A percentile compares a stretch with the other conserved stretches of the same genome.
Conservation (phyloP, 2,329 filamentous ascomycete genomes). For the Xylaria sp. region DNA sequence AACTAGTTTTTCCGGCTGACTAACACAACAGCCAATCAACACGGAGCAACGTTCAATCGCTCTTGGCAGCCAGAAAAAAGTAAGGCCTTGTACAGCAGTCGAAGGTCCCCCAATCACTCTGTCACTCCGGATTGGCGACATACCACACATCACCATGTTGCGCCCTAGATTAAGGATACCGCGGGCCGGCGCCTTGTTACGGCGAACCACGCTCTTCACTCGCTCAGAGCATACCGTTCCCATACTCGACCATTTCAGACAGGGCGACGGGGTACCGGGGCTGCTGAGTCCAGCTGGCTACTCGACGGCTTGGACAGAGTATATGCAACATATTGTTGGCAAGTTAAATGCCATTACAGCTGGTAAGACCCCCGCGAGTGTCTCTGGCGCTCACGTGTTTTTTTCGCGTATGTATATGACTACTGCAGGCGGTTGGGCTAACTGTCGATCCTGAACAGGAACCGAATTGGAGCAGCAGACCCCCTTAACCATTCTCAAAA, state of each 20-base stretch:
- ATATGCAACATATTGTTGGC: conserved; percentile 75
- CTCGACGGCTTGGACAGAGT: conserved; percentile 79
- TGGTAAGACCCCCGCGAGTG: conserved; percentile 58
- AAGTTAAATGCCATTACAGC: conserved; percentile 76
- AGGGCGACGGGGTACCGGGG: conserved; percentile 62
- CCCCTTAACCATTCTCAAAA: conserved; percentile 71
- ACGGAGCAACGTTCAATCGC: conserved; percentile 15
- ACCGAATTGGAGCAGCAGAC: conserved; percentile 66
- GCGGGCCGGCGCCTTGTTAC: conserved; percentile 47
- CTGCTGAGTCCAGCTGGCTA: conserved; percentile 74
- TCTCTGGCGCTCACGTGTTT: not conserved
- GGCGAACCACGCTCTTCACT: conserved; percentile 40
- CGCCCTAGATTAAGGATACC: conserved; percentile 61
- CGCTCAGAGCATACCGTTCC: conserved; percentile 56
- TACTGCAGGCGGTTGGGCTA: not conserved
- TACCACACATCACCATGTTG: conserved; percentile 51
- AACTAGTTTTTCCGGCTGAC: conserved; percentile 36
- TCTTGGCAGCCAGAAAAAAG: conserved; percentile 34
- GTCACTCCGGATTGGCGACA: conserved; percentile 25
- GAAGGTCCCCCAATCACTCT: not conserved
- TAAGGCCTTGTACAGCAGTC: conserved; percentile 23
- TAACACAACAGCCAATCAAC: conserved; percentile 31
- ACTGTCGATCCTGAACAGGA: conserved; percentile 50
- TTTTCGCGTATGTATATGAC: not conserved
- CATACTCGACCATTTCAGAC: conserved; percentile 48